Base-by-base conservation (phyloP, 2,329 filamentous ascomycete genomes). In the Annulohypoxylon truncatum region DNA sequence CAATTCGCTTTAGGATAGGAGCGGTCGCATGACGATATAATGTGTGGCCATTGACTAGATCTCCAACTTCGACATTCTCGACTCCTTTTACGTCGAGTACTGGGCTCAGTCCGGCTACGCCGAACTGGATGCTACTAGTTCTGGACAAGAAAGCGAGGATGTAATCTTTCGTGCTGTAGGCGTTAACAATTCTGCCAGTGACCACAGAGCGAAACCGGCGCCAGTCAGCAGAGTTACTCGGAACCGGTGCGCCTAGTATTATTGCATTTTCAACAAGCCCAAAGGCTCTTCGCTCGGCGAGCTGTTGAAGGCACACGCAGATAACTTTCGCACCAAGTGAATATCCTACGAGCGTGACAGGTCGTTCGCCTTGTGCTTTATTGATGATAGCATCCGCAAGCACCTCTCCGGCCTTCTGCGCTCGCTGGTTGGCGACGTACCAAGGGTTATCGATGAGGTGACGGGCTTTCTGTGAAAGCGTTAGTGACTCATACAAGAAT, bases 71-170 rank as follows among this genome's bases (percentile, higher is more conserved):
- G 61, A 92, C 81, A 69, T 92, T 93, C 76, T 93, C 91, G 58
- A 90, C 82, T 38, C 86, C 85, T 55, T 84, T 82, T 1, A 93
- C 88, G 15, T 88, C 88, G 38, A 87, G 83, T 35, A 96, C 87
- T 6, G 87, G 85, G 75, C 97, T 91, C 13, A 98, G 80, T 0
- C 95, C 95, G 0, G 94, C 93, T 20, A 97, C 86, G 1, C 95
- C 94, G 62, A 91, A 90, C 71, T 97, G 92, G 29, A 96, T 85
- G 73, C 91, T 94, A 61, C 91, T 93, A 1, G 91, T 94, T 40
- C 95, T 89, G 78, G 96, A 97, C 31, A 97, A 82, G 76, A 97
- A 96, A 0, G 89, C 94, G 2, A 97, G 89, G 22, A 97, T 89
- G 71, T 93, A 94, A 77, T 98, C 95, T 44, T 93, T 92, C 42